Conservation (phyloP, 371 early-diverging fungal genomes). For the Circinella umbellata region DNA sequence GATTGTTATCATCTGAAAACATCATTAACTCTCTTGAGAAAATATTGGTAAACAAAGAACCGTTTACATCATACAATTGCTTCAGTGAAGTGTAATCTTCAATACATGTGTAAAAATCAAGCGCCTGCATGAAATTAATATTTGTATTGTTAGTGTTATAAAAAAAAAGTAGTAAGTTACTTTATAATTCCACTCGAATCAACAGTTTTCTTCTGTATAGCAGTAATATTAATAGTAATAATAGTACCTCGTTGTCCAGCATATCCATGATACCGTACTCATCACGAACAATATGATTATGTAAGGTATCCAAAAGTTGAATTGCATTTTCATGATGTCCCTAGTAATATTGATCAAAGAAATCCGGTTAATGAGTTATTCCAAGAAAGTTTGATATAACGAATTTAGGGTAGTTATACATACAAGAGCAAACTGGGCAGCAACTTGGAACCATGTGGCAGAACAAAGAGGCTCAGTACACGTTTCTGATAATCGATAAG, state of each 20-base stretch:
- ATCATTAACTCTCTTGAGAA: conserved; percentile 23
- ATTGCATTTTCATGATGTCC: conserved; percentile 42
- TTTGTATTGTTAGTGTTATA: no score
- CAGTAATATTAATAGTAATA: not conserved
- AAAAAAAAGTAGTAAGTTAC: not conserved
- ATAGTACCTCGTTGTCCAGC: conserved; percentile 34
- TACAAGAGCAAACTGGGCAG: conserved; percentile 42
- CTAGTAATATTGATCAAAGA: conserved; percentile 12
- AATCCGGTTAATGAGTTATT: not conserved
- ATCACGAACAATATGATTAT: conserved; percentile 16
- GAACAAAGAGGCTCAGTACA: not conserved
- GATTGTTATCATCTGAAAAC: conserved; percentile 18
- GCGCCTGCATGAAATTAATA: conserved; percentile 7
- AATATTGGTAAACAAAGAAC: conserved; percentile 25
- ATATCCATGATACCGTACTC: conserved; percentile 35
- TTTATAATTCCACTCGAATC: no score
- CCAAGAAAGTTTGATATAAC: not conserved
- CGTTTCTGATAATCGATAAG: not conserved
- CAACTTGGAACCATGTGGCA: conserved; percentile 41
- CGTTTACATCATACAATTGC: conserved; percentile 10
- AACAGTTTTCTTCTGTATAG: no score
- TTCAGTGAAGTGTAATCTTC: conserved; percentile 38
- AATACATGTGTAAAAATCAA: conserved; percentile 36
- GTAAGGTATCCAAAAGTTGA: conserved; percentile 22
- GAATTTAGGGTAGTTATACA: not conserved